These are phyloP conservation scores for Septoria linicola DNA, from an alignment of 2,329 filamentous ascomycete genomes.

Conservation along the genomic window DNA sequence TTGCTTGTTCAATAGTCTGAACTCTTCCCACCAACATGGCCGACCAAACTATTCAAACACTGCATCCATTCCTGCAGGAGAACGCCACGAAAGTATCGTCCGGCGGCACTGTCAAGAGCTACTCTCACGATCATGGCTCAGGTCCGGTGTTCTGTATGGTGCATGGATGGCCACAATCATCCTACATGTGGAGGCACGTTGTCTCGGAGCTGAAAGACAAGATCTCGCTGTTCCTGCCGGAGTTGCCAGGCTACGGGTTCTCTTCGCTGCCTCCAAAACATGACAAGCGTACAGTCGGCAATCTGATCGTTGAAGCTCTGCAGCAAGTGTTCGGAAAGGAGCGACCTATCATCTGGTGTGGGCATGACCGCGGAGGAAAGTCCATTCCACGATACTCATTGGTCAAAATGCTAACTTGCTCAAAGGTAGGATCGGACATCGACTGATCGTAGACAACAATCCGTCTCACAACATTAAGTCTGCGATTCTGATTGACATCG, in stretches of 20 bases:
- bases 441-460: constrained; percentile 46
- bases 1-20: not conserved
- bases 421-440: constrained; percentile 46
- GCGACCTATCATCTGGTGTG: constrained; percentile 46
- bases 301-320: constrained; percentile 45
- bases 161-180: constrained; percentile 50
- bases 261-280: constrained; percentile 38
- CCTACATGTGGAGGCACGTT: constrained; percentile 40
- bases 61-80: constrained; percentile 34
- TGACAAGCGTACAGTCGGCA: constrained; percentile 45
- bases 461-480: constrained; percentile 41
- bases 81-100: constrained; percentile 32
- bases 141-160: constrained; percentile 45
- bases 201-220: constrained; percentile 41
- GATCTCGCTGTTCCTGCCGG: constrained; percentile 49
- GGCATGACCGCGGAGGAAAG: constrained; percentile 51
- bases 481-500: constrained; percentile 50
- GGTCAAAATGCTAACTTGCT: not conserved
- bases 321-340: constrained; percentile 35
- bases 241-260: constrained; percentile 50
- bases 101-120: constrained; percentile 37
- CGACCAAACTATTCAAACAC: constrained; percentile 29
- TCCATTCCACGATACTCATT: not conserved
- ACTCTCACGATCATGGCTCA: constrained; percentile 35
- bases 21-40: constrained; percentile 23